Conservation (phyloP, 73 alveolate genomes). For the Durusdinium trenchii region DNA sequence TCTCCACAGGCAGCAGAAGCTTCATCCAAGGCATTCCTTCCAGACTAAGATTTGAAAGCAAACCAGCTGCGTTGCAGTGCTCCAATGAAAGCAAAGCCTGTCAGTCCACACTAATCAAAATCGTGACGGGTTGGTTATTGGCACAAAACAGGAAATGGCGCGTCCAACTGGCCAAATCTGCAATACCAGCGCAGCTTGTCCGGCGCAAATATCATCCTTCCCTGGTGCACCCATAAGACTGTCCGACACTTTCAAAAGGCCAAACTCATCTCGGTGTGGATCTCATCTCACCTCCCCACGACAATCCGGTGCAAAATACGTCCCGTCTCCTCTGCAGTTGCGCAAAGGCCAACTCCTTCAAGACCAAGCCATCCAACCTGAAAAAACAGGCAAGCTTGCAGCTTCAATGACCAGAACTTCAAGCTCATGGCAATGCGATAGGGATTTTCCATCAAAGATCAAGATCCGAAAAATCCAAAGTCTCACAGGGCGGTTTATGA, state of each 20-base stretch:
- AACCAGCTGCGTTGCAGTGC: not conserved
- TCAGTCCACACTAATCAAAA: too few relatives aligned
- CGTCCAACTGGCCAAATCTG: not conserved
- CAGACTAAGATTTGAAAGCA: too few relatives aligned
- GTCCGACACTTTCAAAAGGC: not conserved
- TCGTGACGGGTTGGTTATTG: too few relatives aligned
- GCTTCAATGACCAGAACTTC: not conserved
- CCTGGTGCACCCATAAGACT: not conserved
- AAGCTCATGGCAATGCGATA: too few relatives aligned
- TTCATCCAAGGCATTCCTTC: constrained; percentile 38
- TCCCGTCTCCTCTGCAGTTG: constrained; percentile 56
- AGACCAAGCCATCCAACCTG: constrained; percentile 89
- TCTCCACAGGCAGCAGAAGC: constrained; percentile 67
- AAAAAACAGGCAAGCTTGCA: not conserved
- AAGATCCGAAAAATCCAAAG: too few relatives aligned
- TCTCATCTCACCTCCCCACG: too few relatives aligned
- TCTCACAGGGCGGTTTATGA: too few relatives aligned
- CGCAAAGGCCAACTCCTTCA: constrained; percentile 67
- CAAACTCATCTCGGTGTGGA: not conserved
- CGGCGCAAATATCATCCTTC: not conserved
- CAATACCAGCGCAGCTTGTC: not conserved
- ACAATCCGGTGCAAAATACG: not conserved
- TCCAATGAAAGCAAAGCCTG: too few relatives aligned
- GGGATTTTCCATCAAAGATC: too few relatives aligned
- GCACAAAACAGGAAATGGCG: too few relatives aligned